phyloP scores from a whole-genome alignment of 257 asterid species.

The Nicotiana attenuata region DNA sequence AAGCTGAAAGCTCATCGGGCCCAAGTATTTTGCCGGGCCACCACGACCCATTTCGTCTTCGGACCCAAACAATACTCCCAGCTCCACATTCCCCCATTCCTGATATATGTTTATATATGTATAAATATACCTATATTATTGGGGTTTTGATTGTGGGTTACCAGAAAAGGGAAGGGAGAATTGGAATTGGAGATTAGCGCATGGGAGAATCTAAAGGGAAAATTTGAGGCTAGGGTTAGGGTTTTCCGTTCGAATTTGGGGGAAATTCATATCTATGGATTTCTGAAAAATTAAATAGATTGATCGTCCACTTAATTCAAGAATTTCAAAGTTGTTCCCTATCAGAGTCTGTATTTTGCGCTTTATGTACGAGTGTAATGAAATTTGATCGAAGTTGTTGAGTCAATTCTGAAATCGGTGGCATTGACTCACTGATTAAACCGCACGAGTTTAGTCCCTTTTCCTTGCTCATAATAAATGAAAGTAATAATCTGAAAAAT shows the following conservation, averaged over 20 bases:
- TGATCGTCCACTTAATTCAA: constrained; percentile 22
- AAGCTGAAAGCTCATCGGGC: constrained; percentile 71
- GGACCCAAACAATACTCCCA: constrained; percentile 99
- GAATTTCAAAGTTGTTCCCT: not conserved
- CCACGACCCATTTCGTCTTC: constrained; percentile 98
- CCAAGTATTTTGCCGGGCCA: constrained; percentile 99
- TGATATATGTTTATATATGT: constrained; percentile 24
- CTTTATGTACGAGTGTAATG: not conserved
- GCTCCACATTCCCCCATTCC: constrained; percentile 62
- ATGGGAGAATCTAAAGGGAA: constrained; percentile 24
- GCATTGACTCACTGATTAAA: not conserved
- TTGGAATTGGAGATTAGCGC: constrained; percentile 18
- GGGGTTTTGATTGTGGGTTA: constrained; percentile 33
- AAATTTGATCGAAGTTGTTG: not conserved
- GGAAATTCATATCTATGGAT: constrained; percentile 41
- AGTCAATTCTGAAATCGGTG: not conserved
- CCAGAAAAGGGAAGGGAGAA: constrained; percentile 31
- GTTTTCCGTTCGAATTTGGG: constrained; percentile 42
- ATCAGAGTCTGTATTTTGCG: not conserved
- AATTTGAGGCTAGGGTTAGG: constrained; percentile 48
- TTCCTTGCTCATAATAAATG: no score
- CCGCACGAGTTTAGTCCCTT: not conserved
- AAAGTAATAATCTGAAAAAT: no score
- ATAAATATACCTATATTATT: constrained; percentile 7
- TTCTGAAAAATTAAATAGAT: constrained; percentile 28